Conservation (phyloP, 805 yeast genomes). For the Debaryomyces castellii region DNA sequence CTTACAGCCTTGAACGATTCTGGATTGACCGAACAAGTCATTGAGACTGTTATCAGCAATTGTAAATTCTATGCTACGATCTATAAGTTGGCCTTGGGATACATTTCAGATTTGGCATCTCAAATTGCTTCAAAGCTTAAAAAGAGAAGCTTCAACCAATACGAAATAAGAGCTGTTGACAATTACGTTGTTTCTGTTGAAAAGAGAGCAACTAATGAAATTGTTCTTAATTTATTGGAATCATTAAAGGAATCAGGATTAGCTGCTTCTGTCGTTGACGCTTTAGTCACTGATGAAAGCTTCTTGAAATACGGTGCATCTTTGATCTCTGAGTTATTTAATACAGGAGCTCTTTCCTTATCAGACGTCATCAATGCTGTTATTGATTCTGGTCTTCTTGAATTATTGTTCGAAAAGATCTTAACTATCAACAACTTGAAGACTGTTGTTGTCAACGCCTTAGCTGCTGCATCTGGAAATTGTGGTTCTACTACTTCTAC, state of each 20-base stretch:
- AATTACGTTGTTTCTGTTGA: slow-evolving; percentile 3
- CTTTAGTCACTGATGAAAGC: slow-evolving; percentile 35
- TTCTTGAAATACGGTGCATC: slow-evolving; percentile 40
- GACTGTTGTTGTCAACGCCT: slow-evolving; percentile 40
- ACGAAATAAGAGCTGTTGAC: slow-evolving; percentile 3
- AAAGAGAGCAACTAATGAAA: slow-evolving; percentile 13
- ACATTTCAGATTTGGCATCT: slow-evolving; percentile 29
- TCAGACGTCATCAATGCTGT: slow-evolving; percentile 28
- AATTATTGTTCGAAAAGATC: slow-evolving; percentile 36
- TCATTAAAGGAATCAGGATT: slow-evolving; percentile 44
- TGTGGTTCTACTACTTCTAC: slow-evolving; percentile 32
- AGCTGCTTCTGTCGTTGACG: slow-evolving; percentile 36
- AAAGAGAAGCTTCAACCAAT: slow-evolving; percentile 9
- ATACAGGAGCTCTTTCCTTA: slow-evolving; percentile 26
- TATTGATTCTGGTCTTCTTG: slow-evolving; percentile 36
- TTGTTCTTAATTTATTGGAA: slow-evolving; percentile 38
- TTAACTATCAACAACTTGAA: slow-evolving; percentile 37
- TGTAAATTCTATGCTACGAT: slow-evolving; percentile 40
- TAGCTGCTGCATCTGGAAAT: slow-evolving; percentile 41
- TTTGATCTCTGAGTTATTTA: slow-evolving; percentile 30
- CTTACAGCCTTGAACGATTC: slow-evolving; percentile 40
- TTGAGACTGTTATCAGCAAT: slow-evolving; percentile 33
- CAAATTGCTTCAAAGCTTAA: slow-evolving; percentile 22
- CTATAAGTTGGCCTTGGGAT: slow-evolving; percentile 32
- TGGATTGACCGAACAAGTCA: slow-evolving; percentile 39